Evolutionary conservation across 192 early-diverging fungal genomes (phyloP).

Genomic region (Coemansia sp.): DNA sequence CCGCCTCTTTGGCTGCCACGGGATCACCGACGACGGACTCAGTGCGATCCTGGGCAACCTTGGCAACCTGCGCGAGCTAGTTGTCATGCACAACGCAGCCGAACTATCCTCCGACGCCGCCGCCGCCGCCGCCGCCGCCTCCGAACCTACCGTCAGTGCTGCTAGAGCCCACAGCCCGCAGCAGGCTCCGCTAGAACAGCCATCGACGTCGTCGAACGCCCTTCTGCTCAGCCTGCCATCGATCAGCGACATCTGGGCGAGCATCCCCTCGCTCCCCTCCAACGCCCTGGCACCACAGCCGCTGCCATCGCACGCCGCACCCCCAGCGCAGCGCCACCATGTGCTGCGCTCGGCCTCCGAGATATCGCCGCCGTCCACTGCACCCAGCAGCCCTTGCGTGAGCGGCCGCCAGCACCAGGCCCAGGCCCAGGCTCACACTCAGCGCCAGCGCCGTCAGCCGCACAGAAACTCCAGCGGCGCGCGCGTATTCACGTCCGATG

Average conservation of each 20-base stretch:
- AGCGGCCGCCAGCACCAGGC: slow-evolving; percentile 1
- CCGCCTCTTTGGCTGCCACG: slow-evolving; percentile 49
- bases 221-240: slow-evolving; percentile 19
- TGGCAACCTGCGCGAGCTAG: slow-evolving; percentile 44
- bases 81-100: slow-evolving; percentile 48
- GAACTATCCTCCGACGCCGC: slow-evolving; percentile 1
- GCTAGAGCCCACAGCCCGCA: not conserved
- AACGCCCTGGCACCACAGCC: slow-evolving; percentile 19
- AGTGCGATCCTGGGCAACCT: slow-evolving; percentile 46
- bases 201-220: slow-evolving; percentile 3
- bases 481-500: slow-evolving; percentile 42
- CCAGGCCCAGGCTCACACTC: too few relatives aligned
- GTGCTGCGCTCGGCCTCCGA: slow-evolving; percentile 5
- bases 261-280: slow-evolving; percentile 32
- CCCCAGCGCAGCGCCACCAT: too few relatives aligned
- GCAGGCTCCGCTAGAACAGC: not conserved
- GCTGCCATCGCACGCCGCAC: not conserved
- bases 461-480: slow-evolving; percentile 6
- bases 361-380: slow-evolving; percentile 21
- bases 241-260: slow-evolving; percentile 38
- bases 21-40: slow-evolving; percentile 46
- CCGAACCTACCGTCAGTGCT: not conserved
- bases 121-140: not conserved
- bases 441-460: too few relatives aligned
- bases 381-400: slow-evolving; percentile 31